Evolutionary conservation across 2,329 filamentous ascomycete species (phyloP).

Genomic region (Trematosphaeria pertusa): DNA sequence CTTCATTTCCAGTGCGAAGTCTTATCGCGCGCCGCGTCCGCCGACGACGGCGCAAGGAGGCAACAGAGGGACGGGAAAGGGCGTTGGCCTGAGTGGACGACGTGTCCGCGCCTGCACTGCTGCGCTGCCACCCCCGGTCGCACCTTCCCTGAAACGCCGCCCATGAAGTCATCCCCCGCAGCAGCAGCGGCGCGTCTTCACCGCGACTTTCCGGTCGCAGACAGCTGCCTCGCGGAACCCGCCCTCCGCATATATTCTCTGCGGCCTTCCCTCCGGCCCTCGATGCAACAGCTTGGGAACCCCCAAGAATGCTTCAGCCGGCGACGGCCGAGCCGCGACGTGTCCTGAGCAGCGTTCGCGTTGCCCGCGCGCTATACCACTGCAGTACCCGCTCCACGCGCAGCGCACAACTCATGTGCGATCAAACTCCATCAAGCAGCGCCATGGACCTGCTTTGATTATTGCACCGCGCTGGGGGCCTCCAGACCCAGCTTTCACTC

Average conservation of each 20-base stretch:
- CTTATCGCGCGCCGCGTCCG: too few relatives aligned
- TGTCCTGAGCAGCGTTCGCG: slow-evolving; percentile 19
- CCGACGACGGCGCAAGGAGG: too few relatives aligned
- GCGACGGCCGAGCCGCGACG: slow-evolving; percentile 7
- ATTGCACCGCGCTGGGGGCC: too few relatives aligned
- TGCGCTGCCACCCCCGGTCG: slow-evolving; percentile 15
- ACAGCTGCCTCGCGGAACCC: slow-evolving; percentile 8
- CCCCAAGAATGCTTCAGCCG: too few relatives aligned
- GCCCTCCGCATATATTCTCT: background rate
- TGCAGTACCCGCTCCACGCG: background rate
- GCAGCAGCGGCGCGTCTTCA: slow-evolving; percentile 8
- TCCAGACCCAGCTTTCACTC: background rate
- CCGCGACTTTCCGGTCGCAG: slow-evolving; percentile 9
- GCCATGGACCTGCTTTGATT: background rate
- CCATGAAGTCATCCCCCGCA: slow-evolving; percentile 21
- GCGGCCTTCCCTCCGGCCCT: too few relatives aligned
- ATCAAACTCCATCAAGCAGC: slow-evolving; percentile 1
- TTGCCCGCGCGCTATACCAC: too few relatives aligned
- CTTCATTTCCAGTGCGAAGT: too few relatives aligned
- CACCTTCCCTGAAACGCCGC: slow-evolving; percentile 25
- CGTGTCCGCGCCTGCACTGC: too few relatives aligned
- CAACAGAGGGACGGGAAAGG: too few relatives aligned
- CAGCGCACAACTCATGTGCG: background rate
- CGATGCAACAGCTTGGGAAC: too few relatives aligned
- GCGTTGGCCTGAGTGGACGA: too few relatives aligned